phyloP scores from a whole-genome alignment of 306 rosid species.

The Luffa acutangula region DNA sequence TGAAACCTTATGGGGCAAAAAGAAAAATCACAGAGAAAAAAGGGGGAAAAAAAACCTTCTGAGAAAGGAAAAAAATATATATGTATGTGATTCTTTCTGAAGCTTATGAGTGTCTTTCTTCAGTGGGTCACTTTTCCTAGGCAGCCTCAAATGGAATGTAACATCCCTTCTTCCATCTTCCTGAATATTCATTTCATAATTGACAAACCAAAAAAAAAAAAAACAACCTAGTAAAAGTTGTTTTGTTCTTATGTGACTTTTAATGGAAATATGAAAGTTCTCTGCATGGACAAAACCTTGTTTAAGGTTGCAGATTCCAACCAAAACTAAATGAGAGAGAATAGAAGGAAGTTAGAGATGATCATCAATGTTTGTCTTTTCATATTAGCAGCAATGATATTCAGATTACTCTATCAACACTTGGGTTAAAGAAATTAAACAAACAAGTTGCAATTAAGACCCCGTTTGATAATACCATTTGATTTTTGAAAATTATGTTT shows the following conservation, averaged over 20 bases:
- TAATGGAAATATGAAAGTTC: constrained; percentile 4
- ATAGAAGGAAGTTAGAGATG: not conserved
- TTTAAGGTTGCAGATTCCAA: not conserved
- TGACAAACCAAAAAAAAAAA: not conserved
- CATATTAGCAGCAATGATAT: no score
- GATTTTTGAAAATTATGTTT: no score
- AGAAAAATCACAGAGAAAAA: not conserved
- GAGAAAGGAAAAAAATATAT: not conserved
- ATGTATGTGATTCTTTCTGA: not conserved
- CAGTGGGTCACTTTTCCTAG: not conserved
- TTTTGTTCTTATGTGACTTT: not conserved
- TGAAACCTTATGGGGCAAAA: not conserved
- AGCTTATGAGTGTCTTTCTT: not conserved
- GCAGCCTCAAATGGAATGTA: not conserved
- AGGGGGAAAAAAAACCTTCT: not conserved
- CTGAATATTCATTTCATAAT: not conserved
- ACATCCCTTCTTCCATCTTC: not conserved
- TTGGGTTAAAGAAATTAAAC: no score
- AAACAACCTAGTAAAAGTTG: not conserved
- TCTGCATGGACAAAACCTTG: not conserved
- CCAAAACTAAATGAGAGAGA: not conserved
- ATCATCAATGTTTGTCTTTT: no score
- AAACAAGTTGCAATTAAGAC: not conserved
- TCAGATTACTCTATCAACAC: no score
- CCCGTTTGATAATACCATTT: no score